Base-by-base conservation (phyloP, 2,329 filamentous ascomycete species). In the Hansfordia pulvinata region DNA sequence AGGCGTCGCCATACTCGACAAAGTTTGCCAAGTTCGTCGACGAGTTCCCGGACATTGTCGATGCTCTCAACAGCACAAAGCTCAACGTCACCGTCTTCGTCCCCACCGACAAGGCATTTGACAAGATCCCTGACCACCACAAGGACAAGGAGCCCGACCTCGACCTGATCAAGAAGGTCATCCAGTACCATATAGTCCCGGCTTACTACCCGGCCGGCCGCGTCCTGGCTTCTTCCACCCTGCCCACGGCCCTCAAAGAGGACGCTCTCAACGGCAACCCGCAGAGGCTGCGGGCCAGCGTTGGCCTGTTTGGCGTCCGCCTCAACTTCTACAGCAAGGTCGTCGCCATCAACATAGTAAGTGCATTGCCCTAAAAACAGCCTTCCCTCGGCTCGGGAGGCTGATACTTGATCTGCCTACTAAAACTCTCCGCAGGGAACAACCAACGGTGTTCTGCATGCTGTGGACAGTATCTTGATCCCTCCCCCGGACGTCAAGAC, bases 371-470 rank as follows among this genome's bases (percentile, higher is more conserved):
- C 16, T n/a, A 21, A 21, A 6, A 11, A 23, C 13, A 14, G 6
- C 21, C n/a, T n/a, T 14, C 10, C 12, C n/a, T 11, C 13, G 20
- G 13, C 7, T 14, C 21, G 15, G 9, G 4, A 13, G 3, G 8
- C 10, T 17, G 12, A 29, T 3, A 17, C 5, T 15, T 8, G 7
- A 21, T 15, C 19, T n/a, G 11, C 12, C 5, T 17, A 18, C 29
- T 35, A 32, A 30, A 22, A 24, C 13, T 12, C 23, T 19, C 10
- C 5, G 29, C 23, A 78, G 74, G 64, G 68, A 44, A 77, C 73
- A 20, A 76, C 69, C 34, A 93, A 93, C 44, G 85, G 86, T 21
- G 62, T 90, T 20, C 70, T 92, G 36, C 85, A 93, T 50, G 78
- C 69, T 23, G 56, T 93, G 28, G 71, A 85, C 54, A 63, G 60